phyloP scores from a whole-genome alignment of 306 rosid species.

The Pyrus betulifolia region DNA sequence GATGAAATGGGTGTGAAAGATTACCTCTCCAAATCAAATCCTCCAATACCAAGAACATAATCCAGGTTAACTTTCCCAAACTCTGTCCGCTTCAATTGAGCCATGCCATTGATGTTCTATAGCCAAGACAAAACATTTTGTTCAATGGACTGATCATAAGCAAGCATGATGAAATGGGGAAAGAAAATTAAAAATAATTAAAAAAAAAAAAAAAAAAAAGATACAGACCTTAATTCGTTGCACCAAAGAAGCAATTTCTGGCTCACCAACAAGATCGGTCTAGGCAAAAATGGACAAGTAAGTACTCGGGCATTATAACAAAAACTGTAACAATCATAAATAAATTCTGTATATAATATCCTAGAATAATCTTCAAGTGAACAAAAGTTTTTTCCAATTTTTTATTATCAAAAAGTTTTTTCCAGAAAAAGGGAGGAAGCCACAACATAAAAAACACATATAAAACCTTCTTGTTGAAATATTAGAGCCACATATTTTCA shows the following conservation, averaged over 20 bases:
- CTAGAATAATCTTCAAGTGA: neutral
- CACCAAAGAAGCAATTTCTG: slow-evolving; percentile 62
- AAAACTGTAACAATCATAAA: neutral
- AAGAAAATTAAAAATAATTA: neutral
- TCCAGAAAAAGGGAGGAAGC: neutral
- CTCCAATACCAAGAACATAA: slow-evolving; percentile 96
- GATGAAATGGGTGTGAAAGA: slow-evolving; percentile 18
- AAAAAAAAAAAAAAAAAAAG: slow-evolving; percentile 3
- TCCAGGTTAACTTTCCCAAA: slow-evolving; percentile 92
- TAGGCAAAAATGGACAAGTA: slow-evolving; percentile 25
- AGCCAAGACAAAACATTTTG: neutral
- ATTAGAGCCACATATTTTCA: neutral
- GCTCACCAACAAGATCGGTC: slow-evolving; percentile 91
- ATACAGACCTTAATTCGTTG: slow-evolving; percentile 74
- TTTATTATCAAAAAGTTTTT: no score
- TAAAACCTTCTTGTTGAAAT: neutral
- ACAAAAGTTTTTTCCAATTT: neutral
- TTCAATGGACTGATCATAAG: slow-evolving; percentile 10
- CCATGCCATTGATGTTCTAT: slow-evolving; percentile 77
- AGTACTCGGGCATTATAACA: slow-evolving; percentile 16
- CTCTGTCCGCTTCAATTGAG: slow-evolving; percentile 74
- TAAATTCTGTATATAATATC: neutral
- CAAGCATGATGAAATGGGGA: neutral
- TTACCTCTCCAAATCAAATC: slow-evolving; percentile 96
- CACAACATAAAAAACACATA: neutral